A percentile compares a stretch with the other conserved stretches of the same genome.
Conservation (phyloP, 169 alveolate genomes). For the Plasmodium falciparum region DNA sequence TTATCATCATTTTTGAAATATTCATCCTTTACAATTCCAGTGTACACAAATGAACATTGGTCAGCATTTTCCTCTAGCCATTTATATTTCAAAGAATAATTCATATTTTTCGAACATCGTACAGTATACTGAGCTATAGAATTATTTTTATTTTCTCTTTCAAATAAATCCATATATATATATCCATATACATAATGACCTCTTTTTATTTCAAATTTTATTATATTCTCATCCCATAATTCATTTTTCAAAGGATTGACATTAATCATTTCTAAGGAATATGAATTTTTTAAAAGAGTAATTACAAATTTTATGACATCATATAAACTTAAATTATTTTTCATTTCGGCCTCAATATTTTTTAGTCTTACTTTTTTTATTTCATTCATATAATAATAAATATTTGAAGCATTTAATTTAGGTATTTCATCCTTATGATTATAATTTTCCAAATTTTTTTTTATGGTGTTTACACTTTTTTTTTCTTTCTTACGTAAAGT, state of each 20-base stretch:
- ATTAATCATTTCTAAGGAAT: constrained; percentile 63
- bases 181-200: constrained; percentile 37
- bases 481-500: neutral
- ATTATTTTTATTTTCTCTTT: constrained; percentile 78
- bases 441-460: neutral
- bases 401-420: constrained; percentile 34
- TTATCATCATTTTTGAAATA: neutral
- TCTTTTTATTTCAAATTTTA: constrained; percentile 65
- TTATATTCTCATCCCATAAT: constrained; percentile 67
- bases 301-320: constrained; percentile 67
- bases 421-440: neutral
- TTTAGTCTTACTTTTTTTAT: constrained; percentile 50
- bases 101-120: constrained; percentile 83
- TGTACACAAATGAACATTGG: constrained; percentile 36
- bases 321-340: constrained; percentile 30
- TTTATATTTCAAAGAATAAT: constrained; percentile 46
- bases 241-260: constrained; percentile 33
- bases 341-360: constrained; percentile 46
- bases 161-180: constrained; percentile 85
- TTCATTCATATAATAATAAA: constrained; percentile 55
- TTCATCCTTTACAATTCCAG: constrained; percentile 43
- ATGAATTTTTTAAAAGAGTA: constrained; percentile 39
- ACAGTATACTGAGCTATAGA: constrained; percentile 87
- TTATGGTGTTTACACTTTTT: neutral
- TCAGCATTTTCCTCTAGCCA: constrained; percentile 48